Conservation (phyloP, 1,284 basidiomycete species). For the Fomitopsis betulina region DNA sequence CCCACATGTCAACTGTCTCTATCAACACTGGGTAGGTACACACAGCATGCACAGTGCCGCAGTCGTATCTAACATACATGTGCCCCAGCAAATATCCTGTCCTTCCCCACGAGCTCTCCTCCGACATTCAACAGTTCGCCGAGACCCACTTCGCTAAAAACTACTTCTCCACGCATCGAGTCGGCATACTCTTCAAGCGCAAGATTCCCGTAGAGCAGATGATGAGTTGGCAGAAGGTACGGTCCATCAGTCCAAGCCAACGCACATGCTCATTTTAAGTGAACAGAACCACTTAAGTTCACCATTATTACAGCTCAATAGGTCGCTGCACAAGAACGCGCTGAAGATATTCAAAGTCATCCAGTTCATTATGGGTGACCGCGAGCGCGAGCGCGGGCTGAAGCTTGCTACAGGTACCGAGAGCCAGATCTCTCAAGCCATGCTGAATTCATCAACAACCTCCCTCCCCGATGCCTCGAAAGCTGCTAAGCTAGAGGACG, state of each 20-base stretch:
- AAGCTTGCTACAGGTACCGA: conserved; percentile 29
- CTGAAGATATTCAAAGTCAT: conserved; percentile 84
- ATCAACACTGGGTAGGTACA: conserved; percentile 61
- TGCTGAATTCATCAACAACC: conserved; percentile 48
- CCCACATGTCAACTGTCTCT: conserved; percentile 35
- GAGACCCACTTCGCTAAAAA: conserved; percentile 79
- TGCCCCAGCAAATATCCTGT: conserved; percentile 55
- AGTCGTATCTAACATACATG: neutral
- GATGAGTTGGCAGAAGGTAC: conserved; percentile 87
- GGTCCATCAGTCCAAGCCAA: neutral
- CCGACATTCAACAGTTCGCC: conserved; percentile 81
- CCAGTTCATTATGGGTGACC: conserved; percentile 89
- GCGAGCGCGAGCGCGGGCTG: conserved; percentile 62
- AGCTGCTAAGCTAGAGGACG: conserved; percentile 53
- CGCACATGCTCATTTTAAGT: neutral
- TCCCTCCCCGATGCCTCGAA: conserved; percentile 37
- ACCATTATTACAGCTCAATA: conserved; percentile 65
- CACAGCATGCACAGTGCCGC: neutral
- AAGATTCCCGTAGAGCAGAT: conserved; percentile 77
- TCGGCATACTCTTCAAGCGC: conserved; percentile 78
- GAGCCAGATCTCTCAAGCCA: conserved; percentile 35
- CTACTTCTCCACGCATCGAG: conserved; percentile 86
- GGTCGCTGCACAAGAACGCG: conserved; percentile 67
- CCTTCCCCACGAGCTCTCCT: conserved; percentile 72
- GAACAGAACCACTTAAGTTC: conserved; percentile 56